Conservation (phyloP, 805 yeast species). For the Candida incommunis region DNA sequence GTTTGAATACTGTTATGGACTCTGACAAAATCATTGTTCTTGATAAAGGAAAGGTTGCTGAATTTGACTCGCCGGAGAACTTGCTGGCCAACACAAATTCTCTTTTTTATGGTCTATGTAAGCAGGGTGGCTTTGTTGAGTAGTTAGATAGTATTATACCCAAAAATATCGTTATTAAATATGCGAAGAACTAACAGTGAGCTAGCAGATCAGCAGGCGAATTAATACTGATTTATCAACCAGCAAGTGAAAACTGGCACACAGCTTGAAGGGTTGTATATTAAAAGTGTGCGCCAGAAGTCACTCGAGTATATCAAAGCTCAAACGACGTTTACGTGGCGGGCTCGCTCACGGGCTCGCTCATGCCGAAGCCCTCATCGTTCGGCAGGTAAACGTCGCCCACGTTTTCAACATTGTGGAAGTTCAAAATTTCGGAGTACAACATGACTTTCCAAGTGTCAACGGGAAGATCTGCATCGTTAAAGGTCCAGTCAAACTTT, state of each 20-base stretch:
- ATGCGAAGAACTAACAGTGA: no score
- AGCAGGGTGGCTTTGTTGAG: conserved; percentile 61
- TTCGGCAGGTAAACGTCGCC: conserved; percentile 8
- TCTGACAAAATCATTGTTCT: conserved; percentile 67
- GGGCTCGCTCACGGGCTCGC: no score
- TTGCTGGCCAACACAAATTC: conserved; percentile 54
- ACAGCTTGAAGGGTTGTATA: no score
- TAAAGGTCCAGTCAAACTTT: conserved; percentile 94
- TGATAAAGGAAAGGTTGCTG: conserved; percentile 59
- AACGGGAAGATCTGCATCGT: conserved; percentile 93
- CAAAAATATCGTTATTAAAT: no score
- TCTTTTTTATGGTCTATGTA: conserved; percentile 65
- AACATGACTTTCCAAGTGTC: conserved; percentile 99
- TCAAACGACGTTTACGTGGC: no score
- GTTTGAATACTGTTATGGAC: conserved; percentile 77
- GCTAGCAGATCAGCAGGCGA: no score
- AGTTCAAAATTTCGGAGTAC: conserved; percentile 93
- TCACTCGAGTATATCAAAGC: no score
- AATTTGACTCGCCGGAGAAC: conserved; percentile 60
- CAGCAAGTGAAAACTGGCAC: no score
- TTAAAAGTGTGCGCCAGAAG: no score
- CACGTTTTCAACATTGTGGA: conserved; percentile 69
- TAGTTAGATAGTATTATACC: no score
- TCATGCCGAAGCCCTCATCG: not conserved
- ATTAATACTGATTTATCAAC: no score